phyloP scores from a whole-genome alignment of 805 yeast species.

The Wickerhamomyces hampshirensis region DNA sequence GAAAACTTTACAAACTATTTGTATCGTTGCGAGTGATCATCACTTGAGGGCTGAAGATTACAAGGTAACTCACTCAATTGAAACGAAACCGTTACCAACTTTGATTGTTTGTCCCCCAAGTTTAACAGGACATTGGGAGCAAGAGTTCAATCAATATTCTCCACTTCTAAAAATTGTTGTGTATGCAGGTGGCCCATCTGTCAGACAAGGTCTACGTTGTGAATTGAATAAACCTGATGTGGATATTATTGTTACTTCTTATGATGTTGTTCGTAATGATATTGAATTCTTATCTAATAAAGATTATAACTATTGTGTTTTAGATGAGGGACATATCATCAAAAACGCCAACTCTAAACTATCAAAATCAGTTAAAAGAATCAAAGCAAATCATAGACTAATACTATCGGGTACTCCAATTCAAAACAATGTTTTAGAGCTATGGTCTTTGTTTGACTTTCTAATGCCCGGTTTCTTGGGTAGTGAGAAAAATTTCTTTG shows the following conservation, averaged over 20 bases:
- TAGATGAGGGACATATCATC: slow-evolving; percentile 97
- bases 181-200: slow-evolving; percentile 90
- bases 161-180: slow-evolving; percentile 80
- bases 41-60: slow-evolving; percentile 73
- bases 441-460: slow-evolving; percentile 97
- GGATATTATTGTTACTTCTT: slow-evolving; percentile 92
- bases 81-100: slow-evolving; percentile 74
- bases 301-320: slow-evolving; percentile 88
- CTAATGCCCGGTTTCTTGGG: slow-evolving; percentile 99
- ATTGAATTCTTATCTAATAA: slow-evolving; percentile 51
- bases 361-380: slow-evolving; percentile 78
- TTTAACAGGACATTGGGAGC: slow-evolving; percentile 98
- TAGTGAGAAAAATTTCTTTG: slow-evolving; percentile 89
- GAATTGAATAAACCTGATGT: slow-evolving; percentile 38
- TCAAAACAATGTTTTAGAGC: slow-evolving; percentile 91
- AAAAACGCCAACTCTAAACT: slow-evolving; percentile 87
- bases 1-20: slow-evolving; percentile 93
- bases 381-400: slow-evolving; percentile 83
- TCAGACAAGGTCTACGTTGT: slow-evolving; percentile 52
- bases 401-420: slow-evolving; percentile 96
- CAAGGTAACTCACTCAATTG: slow-evolving; percentile 51
- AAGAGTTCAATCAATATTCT: slow-evolving; percentile 84
- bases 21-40: slow-evolving; percentile 95
- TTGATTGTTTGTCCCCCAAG: slow-evolving; percentile 95
- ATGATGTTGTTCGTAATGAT: slow-evolving; percentile 95